Evolutionary conservation across 2,329 filamentous ascomycete species (phyloP).

Genomic region (Waltergamsia citrina): DNA sequence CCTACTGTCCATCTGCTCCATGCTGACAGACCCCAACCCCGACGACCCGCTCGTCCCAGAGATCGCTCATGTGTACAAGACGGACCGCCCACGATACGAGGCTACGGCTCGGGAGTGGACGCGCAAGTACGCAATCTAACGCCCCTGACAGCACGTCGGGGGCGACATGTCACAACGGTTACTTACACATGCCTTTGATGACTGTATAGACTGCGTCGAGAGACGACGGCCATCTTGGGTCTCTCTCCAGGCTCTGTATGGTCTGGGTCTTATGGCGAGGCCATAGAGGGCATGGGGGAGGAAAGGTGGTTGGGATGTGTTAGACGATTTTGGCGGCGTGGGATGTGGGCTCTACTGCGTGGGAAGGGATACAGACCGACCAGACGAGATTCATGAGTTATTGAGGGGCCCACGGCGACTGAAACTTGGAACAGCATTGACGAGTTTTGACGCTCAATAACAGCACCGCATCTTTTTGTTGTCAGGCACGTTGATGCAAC

Average conservation of each 20-base stretch:
- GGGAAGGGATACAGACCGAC: background rate
- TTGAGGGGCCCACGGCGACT: conserved; percentile 2
- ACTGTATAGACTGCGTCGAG: background rate
- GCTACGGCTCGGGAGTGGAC: conserved; percentile 97
- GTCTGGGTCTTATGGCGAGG: background rate
- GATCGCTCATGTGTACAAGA: conserved; percentile 99
- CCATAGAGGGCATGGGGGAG: no score
- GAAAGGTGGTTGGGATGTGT: no score
- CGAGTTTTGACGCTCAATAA: conserved; percentile 5
- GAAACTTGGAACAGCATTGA: conserved; percentile 2
- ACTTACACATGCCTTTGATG: no score
- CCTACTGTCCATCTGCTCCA: conserved; percentile 96
- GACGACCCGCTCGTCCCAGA: conserved; percentile 97
- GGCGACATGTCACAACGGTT: background rate
- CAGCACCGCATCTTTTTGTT: conserved; percentile 3
- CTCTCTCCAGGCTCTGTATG: background rate
- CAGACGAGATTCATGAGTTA: conserved; percentile 2
- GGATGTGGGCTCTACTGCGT: background rate
- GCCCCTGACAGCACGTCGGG: background rate
- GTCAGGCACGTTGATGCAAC: background rate
- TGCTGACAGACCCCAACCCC: conserved; percentile 98
- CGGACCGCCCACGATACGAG: conserved; percentile 91
- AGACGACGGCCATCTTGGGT: background rate
- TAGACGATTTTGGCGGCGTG: background rate
- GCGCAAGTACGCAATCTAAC: conserved; percentile 92